Conservation (phyloP, 1,139 yeast genomes). For the Sugiyamaella paludigena region DNA sequence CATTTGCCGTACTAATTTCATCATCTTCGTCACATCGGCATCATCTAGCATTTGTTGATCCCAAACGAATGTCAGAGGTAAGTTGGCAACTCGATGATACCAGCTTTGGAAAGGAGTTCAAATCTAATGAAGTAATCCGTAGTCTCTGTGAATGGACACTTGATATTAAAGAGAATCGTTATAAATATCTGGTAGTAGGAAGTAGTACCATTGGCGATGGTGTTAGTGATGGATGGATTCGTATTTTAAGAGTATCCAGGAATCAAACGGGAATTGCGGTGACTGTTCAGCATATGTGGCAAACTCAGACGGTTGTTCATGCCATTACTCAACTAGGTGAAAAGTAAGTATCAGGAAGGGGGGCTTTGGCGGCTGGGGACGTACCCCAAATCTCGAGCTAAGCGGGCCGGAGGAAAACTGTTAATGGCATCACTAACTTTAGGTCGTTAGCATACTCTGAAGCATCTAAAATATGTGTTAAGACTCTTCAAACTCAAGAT, state of each 20-base stretch:
- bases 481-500: slow-evolving; percentile 7
- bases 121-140: slow-evolving; percentile 17
- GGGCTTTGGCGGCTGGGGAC: too few species aligned
- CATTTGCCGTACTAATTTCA: slow-evolving; percentile 39
- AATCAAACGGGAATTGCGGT: slow-evolving; percentile 15
- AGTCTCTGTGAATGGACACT: slow-evolving; percentile 24
- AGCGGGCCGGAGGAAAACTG: too few species aligned
- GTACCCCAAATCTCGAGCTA: too few species aligned
- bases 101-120: neutral
- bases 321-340: slow-evolving; percentile 25
- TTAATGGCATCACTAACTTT: slow-evolving; percentile 1
- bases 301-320: slow-evolving; percentile 31
- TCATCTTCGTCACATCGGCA: slow-evolving; percentile 5
- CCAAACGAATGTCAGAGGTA: slow-evolving; percentile 29
- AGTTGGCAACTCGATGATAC: neutral
- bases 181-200: slow-evolving; percentile 25
- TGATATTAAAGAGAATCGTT: slow-evolving; percentile 13
- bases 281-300: slow-evolving; percentile 20
- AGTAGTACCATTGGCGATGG: slow-evolving; percentile 10
- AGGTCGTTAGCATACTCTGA: slow-evolving; percentile 26
- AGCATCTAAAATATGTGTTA: slow-evolving; percentile 1
- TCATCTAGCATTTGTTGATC: slow-evolving; percentile 27
- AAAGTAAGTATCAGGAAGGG: neutral
- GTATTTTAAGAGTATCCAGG: slow-evolving; percentile 20
- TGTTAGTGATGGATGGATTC: slow-evolving; percentile 13